phyloP scores from a whole-genome alignment of 768 basidiomycete genomes.

The Naematelia aurantialba region DNA sequence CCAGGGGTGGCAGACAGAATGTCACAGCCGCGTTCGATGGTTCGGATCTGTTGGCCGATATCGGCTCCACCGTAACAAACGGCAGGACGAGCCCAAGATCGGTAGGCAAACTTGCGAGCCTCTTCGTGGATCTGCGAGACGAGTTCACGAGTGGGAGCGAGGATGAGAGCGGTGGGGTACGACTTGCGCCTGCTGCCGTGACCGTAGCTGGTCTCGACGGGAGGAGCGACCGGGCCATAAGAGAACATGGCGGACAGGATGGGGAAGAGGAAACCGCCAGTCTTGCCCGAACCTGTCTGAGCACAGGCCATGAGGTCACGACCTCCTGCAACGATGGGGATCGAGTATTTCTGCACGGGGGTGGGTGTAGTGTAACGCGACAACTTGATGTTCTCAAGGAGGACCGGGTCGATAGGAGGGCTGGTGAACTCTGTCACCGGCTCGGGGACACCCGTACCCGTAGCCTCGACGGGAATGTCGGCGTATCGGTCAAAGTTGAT shows the following conservation, averaged over 20 bases:
- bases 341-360: constrained; percentile 99
- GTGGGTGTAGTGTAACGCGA: constrained; percentile 94
- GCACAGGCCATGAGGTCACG: constrained; percentile 54
- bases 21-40: constrained; percentile 94
- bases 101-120: constrained; percentile 97
- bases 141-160: constrained; percentile 96
- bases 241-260: constrained; percentile 90
- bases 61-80: constrained; percentile 99
- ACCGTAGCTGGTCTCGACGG: constrained; percentile 53
- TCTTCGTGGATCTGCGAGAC: constrained; percentile 99
- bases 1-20: constrained; percentile 94
- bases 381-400: constrained; percentile 88
- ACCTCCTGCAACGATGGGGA: constrained; percentile 89
- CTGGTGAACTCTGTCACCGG: constrained; percentile 80
- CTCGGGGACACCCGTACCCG: constrained; percentile 94
- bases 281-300: constrained; percentile 99
- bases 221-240: constrained; percentile 73
- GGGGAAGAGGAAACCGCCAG: constrained; percentile 97
- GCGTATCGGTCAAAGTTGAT: constrained; percentile 99
- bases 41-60: constrained; percentile 89
- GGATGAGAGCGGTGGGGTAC: constrained; percentile 92
- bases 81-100: constrained; percentile 98
- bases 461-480: constrained; percentile 98
- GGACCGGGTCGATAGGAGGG: constrained; percentile 85
- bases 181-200: constrained; percentile 69